Percentiles rank a stretch among this genome's conserved stretches.
Evolutionary conservation across 208 protist species (phyloP).

Genomic region (Leishmania arabica): DNA sequence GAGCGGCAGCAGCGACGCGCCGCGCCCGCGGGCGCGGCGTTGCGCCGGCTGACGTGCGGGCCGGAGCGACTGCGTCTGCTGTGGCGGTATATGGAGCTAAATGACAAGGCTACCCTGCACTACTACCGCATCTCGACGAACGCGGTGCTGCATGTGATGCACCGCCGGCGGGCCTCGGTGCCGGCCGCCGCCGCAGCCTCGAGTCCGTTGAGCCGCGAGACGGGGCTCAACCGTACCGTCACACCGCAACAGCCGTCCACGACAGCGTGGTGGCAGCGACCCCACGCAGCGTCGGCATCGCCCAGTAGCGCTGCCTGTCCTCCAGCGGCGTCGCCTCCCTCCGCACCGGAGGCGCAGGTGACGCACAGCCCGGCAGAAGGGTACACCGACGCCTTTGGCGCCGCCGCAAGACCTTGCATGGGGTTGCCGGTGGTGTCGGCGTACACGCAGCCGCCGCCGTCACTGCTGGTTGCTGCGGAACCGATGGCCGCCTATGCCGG

Average conservation of each 20-base stretch:
- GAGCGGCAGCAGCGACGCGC: constrained; percentile 28
- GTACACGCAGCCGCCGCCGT: constrained; percentile 1
- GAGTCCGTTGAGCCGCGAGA: background rate
- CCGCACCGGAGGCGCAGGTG: background rate
- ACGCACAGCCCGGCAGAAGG: constrained; percentile 3
- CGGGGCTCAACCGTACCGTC: background rate
- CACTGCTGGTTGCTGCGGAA: constrained; percentile 10
- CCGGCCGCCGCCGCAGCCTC: background rate
- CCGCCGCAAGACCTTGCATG: background rate
- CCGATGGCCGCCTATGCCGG: background rate
- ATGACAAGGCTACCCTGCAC: constrained; percentile 78
- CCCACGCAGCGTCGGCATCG: background rate
- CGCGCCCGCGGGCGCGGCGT: background rate
- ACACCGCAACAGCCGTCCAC: background rate
- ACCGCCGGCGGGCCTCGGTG: constrained; percentile 19
- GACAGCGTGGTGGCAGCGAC: constrained; percentile 24
- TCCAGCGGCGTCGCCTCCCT: background rate
- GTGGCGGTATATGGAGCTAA: constrained; percentile 89
- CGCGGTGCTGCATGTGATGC: constrained; percentile 53
- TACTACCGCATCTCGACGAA: constrained; percentile 88
- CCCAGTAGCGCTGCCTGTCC: background rate
- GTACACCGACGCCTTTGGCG: constrained; percentile 11
- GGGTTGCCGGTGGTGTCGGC: background rate
- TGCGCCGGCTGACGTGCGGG: constrained; percentile 26
- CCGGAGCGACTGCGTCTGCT: constrained; percentile 72